Percentiles rank a stretch among this genome's conserved stretches.
These are phyloP conservation scores for Fusarium redolens DNA, from an alignment of 2,329 filamentous ascomycete species.

Conservation along the genomic window DNA sequence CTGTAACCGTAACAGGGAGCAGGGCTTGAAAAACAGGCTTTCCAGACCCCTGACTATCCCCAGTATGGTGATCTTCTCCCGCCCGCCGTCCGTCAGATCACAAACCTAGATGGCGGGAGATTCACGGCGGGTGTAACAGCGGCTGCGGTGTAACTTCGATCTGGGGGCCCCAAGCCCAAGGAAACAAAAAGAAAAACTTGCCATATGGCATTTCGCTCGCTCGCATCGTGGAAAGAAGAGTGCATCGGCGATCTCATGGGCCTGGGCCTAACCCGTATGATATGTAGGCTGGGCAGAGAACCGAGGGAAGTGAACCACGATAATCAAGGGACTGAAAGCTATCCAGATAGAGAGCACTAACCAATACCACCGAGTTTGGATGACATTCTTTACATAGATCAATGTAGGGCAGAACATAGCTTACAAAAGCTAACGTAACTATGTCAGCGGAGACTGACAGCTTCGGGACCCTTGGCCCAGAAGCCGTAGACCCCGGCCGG, in stretches of 20 bases:
- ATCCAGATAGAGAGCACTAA: background rate
- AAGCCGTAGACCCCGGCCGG: constrained; percentile 16
- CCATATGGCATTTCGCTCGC: constrained; percentile 4
- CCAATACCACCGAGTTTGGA: background rate
- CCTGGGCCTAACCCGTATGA: constrained; percentile 16
- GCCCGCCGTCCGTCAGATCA: constrained; percentile 1
- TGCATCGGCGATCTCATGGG: constrained; percentile 12
- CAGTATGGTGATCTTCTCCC: constrained; percentile 14
- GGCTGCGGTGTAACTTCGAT: constrained; percentile 39
- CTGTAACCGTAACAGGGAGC: background rate
- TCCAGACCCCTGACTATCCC: constrained; percentile 26
- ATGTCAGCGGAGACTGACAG: constrained; percentile 19
- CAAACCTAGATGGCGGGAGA: constrained; percentile 20
- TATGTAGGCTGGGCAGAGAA: background rate
- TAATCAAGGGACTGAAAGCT: background rate
- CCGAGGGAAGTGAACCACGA: background rate
- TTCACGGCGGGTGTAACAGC: constrained; percentile 30
- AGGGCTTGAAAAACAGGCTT: background rate
- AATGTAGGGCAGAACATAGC: background rate
- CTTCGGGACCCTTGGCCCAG: constrained; percentile 6
- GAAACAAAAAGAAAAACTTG: background rate
- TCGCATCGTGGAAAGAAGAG: background rate
- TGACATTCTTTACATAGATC: background rate
- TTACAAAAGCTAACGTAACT: background rate
- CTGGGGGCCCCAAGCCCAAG: background rate